These are phyloP conservation scores for Euphorbia schlechtendalii DNA, from an alignment of 441 rosid species.

Conservation along the genomic window DNA sequence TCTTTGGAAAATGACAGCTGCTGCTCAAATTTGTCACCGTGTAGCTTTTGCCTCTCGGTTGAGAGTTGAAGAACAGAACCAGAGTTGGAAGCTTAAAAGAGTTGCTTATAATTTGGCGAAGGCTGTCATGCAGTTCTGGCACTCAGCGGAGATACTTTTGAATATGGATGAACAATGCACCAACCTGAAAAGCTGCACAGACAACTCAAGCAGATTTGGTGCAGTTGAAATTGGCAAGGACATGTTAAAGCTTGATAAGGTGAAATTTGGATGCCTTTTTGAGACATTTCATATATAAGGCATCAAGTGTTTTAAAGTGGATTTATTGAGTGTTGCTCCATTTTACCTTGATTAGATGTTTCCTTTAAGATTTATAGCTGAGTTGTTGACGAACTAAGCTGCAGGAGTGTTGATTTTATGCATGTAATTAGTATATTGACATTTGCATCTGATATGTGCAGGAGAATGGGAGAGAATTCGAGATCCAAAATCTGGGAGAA, in stretches of 20 bases:
- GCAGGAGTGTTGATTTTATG: conserved; percentile 10
- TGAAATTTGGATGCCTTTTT: conserved; percentile 28
- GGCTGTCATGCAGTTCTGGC: conserved; percentile 92
- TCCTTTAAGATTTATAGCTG: conserved; percentile 1
- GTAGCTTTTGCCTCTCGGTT: conserved; percentile 54
- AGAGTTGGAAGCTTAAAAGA: conserved; percentile 46
- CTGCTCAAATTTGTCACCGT: conserved; percentile 76
- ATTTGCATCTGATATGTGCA: conserved; percentile 26
- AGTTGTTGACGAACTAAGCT: conserved; percentile 6
- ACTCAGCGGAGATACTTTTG: conserved; percentile 48
- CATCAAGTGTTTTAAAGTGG: conserved; percentile 3
- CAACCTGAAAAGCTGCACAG: conserved; percentile 20
- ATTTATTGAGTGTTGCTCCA: conserved; percentile 5
- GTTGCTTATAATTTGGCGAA: conserved; percentile 65
- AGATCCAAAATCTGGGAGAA: conserved; percentile 35
- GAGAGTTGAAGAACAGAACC: conserved; percentile 56
- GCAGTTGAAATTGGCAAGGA: conserved; percentile 36
- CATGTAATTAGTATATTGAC: conserved; percentile 5
- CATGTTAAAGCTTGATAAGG: conserved; percentile 41
- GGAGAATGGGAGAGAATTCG: conserved; percentile 42
- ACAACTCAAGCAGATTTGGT: conserved; percentile 28
- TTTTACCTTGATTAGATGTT: conserved; percentile 7
- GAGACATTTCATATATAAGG: background rate
- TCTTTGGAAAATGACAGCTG: conserved; percentile 97
- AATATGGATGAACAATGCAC: conserved; percentile 24